Conservation (phyloP, 495 filamentous ascomycete species). For the Penicillium robsamsonii region DNA sequence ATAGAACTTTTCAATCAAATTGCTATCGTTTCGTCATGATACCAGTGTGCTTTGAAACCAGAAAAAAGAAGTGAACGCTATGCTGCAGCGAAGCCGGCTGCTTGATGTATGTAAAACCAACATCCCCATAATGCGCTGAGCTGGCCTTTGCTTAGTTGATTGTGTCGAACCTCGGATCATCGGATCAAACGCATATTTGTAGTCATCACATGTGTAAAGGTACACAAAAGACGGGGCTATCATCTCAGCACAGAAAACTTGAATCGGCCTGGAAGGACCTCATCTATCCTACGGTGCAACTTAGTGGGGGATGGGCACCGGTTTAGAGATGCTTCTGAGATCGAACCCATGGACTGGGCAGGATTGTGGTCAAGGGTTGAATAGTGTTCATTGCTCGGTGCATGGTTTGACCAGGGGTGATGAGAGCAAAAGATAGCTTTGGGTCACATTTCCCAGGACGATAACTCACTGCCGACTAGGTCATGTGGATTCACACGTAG, state of each 20-base stretch:
- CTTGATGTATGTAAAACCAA: slow-evolving; percentile 4
- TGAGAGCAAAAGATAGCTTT: background rate
- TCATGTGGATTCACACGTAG: background rate
- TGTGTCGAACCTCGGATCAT: background rate
- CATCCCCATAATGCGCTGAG: background rate
- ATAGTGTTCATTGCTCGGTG: background rate
- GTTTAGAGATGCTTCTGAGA: background rate
- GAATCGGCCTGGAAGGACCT: background rate
- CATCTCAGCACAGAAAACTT: background rate
- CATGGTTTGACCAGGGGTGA: background rate
- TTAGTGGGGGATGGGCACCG: background rate
- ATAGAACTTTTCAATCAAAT: background rate
- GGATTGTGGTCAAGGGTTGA: background rate
- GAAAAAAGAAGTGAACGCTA: slow-evolving; percentile 6
- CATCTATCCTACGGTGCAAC: background rate
- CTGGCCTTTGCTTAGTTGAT: background rate
- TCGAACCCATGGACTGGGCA: background rate
- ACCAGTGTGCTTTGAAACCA: background rate
- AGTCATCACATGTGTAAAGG: background rate
- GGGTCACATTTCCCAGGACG: background rate
- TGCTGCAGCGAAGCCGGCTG: slow-evolving; percentile 13
- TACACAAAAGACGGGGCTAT: background rate
- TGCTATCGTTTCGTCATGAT: slow-evolving; percentile 9
- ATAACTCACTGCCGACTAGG: background rate
- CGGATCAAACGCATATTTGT: background rate